These are phyloP conservation scores for Globisporangium echinulatum DNA, from an alignment of 352 stramenopile species.

Conservation along the genomic window DNA sequence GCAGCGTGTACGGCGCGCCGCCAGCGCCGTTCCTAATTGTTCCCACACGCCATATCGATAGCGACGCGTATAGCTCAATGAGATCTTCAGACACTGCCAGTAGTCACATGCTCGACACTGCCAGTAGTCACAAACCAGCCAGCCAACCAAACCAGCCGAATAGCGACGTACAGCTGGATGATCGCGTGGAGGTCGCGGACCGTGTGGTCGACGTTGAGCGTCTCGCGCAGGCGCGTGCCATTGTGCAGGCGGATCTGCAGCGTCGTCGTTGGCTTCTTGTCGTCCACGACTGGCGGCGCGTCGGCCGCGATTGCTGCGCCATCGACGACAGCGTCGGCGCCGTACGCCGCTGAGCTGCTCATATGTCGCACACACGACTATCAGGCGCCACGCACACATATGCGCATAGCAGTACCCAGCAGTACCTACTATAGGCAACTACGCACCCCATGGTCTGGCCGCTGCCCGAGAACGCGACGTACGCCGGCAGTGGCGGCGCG, in stretches of 20 bases:
- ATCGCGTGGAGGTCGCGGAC: conserved; percentile 84
- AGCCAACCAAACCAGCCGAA: not conserved
- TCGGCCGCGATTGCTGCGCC: conserved; percentile 20
- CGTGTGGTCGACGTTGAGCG: conserved; percentile 86
- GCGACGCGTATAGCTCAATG: not conserved
- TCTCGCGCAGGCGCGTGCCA: conserved; percentile 71
- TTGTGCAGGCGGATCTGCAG: conserved; percentile 87
- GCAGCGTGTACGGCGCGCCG: conserved; percentile 81
- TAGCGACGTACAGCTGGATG: conserved; percentile 56
- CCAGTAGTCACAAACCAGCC: not conserved
- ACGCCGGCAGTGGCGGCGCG: conserved; percentile 53
- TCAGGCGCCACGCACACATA: no score
- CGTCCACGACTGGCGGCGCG: conserved; percentile 69
- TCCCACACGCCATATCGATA: not conserved
- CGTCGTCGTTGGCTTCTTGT: conserved; percentile 82
- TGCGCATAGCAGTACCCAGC: no score
- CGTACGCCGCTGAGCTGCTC: conserved; percentile 30
- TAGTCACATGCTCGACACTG: no score
- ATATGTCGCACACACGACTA: no score
- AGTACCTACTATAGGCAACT: conserved; percentile 2
- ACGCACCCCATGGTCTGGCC: conserved; percentile 73
- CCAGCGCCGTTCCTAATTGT: conserved; percentile 57
- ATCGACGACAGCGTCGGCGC: conserved; percentile 42
- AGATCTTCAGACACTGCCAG: no score
- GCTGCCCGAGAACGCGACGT: conserved; percentile 82